phyloP scores from a whole-genome alignment of 805 yeast species.

The Candida insectalens region DNA sequence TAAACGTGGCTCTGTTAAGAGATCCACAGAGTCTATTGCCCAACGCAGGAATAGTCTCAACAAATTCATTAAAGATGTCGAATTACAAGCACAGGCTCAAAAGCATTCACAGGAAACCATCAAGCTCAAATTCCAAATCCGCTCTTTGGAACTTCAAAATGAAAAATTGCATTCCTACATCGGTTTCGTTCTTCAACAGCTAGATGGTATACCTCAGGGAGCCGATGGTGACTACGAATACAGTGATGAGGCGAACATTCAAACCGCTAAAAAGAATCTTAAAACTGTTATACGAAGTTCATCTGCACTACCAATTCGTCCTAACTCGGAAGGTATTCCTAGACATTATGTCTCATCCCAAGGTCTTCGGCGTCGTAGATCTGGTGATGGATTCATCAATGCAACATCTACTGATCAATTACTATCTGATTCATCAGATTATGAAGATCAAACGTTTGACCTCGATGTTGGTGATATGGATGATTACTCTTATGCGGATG shows the following conservation, averaged over 20 bases:
- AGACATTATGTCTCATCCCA: conserved; percentile 1
- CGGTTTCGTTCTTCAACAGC: conserved; percentile 45
- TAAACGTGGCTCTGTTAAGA: neutral
- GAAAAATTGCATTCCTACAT: conserved; percentile 48
- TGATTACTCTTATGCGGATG: conserved; percentile 14
- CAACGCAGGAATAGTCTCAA: conserved; percentile 17
- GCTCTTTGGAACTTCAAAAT: conserved; percentile 43
- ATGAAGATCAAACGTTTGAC: conserved; percentile 17
- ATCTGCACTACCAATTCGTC: conserved; percentile 23
- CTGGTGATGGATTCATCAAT: conserved; percentile 1
- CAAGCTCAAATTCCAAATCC: conserved; percentile 42
- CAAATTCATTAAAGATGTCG: conserved; percentile 16
- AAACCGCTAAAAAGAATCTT: conserved; percentile 35
- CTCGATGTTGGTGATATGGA: conserved; percentile 22
- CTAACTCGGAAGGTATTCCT: conserved; percentile 2
- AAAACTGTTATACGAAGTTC: conserved; percentile 23
- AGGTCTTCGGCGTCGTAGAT: conserved; percentile 6
- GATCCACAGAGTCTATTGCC: conserved; percentile 5
- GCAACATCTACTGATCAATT: neutral
- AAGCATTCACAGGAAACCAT: conserved; percentile 36
- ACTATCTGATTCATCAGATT: conserved; percentile 10
- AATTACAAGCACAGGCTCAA: conserved; percentile 14
- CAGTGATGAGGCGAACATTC: conserved; percentile 44
- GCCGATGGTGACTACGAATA: conserved; percentile 28
- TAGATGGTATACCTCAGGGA: conserved; percentile 2